Evolutionary conservation across 2,329 filamentous ascomycete genomes (phyloP).

Genomic region (Plectosphaerella sp.): DNA sequence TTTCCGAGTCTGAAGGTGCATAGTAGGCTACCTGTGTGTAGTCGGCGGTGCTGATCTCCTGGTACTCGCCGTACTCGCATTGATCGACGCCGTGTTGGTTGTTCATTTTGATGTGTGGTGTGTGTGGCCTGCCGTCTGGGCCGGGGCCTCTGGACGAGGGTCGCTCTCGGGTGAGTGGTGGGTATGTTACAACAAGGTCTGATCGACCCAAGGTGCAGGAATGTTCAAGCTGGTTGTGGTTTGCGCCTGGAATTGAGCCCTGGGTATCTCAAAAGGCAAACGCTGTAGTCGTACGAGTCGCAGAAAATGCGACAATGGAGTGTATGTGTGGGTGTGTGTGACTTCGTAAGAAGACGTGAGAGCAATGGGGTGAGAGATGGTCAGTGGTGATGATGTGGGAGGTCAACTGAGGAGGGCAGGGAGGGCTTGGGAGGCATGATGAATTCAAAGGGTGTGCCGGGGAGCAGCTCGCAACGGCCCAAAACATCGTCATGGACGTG

Average conservation of each 20-base stretch:
- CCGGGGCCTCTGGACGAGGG: neutral
- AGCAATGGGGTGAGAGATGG: too few relatives aligned
- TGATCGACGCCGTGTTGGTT: slow-evolving; percentile 24
- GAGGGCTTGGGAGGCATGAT: too few relatives aligned
- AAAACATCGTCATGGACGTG: neutral
- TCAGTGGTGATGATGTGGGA: too few relatives aligned
- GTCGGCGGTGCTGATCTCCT: slow-evolving; percentile 36
- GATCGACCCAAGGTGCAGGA: neutral
- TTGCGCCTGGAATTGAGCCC: neutral
- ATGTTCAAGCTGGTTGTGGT: neutral
- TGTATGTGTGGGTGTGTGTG: too few relatives aligned
- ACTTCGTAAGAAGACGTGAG: too few relatives aligned
- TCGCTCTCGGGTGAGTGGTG: neutral
- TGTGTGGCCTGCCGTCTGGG: neutral
- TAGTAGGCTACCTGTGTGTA: slow-evolving; percentile 38
- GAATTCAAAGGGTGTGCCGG: too few relatives aligned
- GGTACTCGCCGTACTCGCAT: slow-evolving; percentile 33
- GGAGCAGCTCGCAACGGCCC: neutral
- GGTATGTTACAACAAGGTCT: neutral
- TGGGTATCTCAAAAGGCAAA: neutral
- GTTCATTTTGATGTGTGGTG: neutral
- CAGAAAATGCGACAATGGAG: too few relatives aligned
- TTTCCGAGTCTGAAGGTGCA: slow-evolving; percentile 33
- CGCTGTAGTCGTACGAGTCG: too few relatives aligned
- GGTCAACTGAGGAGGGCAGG: too few relatives aligned